Evolutionary conservation across 2,329 filamentous ascomycete genomes (phyloP).

Genomic region (Fusarium circinatum): DNA sequence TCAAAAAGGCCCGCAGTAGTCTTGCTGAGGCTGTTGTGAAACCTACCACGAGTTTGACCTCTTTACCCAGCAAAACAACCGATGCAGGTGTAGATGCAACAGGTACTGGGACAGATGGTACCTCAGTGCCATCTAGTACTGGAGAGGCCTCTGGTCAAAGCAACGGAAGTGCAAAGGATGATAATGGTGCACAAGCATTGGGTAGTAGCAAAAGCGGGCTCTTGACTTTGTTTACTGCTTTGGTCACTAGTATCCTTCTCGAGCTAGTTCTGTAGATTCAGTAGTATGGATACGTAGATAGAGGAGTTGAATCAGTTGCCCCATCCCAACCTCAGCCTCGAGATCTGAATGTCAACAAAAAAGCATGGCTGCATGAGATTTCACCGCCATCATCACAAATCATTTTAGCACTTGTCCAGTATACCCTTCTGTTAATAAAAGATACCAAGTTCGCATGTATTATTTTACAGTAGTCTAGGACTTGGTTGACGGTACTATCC

Average conservation of each 20-base stretch:
- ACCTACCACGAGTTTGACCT: conserved; percentile 25
- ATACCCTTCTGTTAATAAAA: too few relatives aligned
- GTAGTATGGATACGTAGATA: too few relatives aligned
- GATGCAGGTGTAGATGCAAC: background rate
- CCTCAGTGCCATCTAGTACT: background rate
- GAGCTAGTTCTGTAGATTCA: background rate
- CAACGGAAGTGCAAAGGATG: background rate
- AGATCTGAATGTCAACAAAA: too few relatives aligned
- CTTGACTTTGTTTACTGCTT: background rate
- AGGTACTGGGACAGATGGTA: conserved; percentile 45
- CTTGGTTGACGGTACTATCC: too few relatives aligned
- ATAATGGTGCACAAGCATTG: background rate
- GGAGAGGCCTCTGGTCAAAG: conserved; percentile 68
- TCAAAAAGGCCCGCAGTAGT: conserved; percentile 14
- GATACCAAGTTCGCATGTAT: background rate
- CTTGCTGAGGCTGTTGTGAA: conserved; percentile 19
- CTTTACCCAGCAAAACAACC: conserved; percentile 2
- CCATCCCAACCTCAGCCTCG: background rate
- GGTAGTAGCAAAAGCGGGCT: background rate
- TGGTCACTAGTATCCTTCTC: background rate
- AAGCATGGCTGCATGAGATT: background rate
- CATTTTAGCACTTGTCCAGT: background rate
- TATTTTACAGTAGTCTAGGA: background rate
- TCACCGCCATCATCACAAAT: background rate
- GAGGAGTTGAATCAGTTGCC: background rate